Evolutionary conservation across 2,329 filamentous ascomycete genomes (phyloP), one percentile per base, ranked within the genome.

Genomic region (Xylaria polymorpha): DNA sequence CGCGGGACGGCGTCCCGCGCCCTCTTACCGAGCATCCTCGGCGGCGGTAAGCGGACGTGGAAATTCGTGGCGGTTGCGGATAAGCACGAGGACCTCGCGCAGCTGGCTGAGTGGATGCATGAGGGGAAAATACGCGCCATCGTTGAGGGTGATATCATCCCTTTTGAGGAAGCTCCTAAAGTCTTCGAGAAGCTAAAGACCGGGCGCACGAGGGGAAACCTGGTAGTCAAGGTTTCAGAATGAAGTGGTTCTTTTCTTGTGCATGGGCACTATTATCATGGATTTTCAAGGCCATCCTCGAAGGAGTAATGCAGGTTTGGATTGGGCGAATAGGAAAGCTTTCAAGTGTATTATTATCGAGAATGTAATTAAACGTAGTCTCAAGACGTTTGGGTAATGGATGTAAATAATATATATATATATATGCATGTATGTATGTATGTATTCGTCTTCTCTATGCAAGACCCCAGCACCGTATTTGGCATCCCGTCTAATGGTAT

Each of bases 161-260:
- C 82, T 12, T 87, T 88, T 75, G 86, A 87, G 55, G 84, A 91
- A 65, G 85, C 83, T 1, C 83, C 84, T 0, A 83, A 85, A 74
- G 90, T 88, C 1, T 89, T 87, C 77, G 83, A 85, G 76, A 88
- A 83, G 75, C 74, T 91, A 74, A 89, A 86, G 79, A 85, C 81
- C 0, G 85, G 85, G 0, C 82, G 85, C 41, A 82, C 85, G 1
- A 85, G 79, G 70, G 90, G 90, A 0, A 92, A 92, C 80, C 79
- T 92, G 70, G 81, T 91, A 32, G 71, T 83, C 12, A 70, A 71
- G 66, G 74, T 72, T n/a, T 67, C 71, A 9, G 66, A 66, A 44
- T 65, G 67, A 56, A 25, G 29, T 5, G 8, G 10, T 44, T 48
- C 6, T 25, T 48, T 48, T 15, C 15, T 25, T 7, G 22, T 39